phyloP scores from a whole-genome alignment of 805 yeast genomes.

The Saturnispora serradocipensis region DNA sequence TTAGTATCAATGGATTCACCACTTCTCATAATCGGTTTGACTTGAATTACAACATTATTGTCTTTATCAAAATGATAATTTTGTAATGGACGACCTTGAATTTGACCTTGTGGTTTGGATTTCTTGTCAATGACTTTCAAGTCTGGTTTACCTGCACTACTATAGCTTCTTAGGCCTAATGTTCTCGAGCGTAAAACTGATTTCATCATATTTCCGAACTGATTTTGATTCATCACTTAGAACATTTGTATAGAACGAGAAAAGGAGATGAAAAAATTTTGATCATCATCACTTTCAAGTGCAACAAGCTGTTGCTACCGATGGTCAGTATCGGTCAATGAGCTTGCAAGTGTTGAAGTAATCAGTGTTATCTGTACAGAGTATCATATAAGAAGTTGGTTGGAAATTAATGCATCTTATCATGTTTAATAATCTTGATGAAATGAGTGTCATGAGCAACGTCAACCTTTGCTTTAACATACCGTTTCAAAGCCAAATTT shows the following conservation, averaged over 20 bases:
- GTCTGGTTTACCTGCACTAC: slow-evolving; percentile 6
- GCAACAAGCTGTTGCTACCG: too few species aligned
- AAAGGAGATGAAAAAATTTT: background rate
- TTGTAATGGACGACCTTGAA: slow-evolving; percentile 17
- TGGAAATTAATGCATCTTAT: background rate
- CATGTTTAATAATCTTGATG: too few species aligned
- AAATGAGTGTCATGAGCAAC: background rate
- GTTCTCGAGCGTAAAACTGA: background rate
- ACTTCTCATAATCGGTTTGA: slow-evolving; percentile 69
- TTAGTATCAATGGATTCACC: slow-evolving; percentile 67
- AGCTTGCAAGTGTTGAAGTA: too few species aligned
- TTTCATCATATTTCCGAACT: background rate
- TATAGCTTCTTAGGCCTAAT: background rate
- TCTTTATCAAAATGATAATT: slow-evolving; percentile 23
- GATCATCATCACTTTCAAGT: background rate
- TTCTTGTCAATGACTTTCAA: slow-evolving; percentile 7
- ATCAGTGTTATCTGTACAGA: background rate
- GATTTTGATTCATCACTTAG: background rate
- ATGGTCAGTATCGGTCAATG: too few species aligned
- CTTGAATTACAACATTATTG: slow-evolving; percentile 47
- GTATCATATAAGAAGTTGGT: background rate
- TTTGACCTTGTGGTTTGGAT: slow-evolving; percentile 12
- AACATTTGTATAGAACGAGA: background rate
- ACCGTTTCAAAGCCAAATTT: background rate
- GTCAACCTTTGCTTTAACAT: too few species aligned